A percentile compares a stretch with the other conserved stretches of the same genome.
Evolutionary conservation across 2,329 filamentous ascomycete species (phyloP).

Genomic region (Pezicula rhizophila): DNA sequence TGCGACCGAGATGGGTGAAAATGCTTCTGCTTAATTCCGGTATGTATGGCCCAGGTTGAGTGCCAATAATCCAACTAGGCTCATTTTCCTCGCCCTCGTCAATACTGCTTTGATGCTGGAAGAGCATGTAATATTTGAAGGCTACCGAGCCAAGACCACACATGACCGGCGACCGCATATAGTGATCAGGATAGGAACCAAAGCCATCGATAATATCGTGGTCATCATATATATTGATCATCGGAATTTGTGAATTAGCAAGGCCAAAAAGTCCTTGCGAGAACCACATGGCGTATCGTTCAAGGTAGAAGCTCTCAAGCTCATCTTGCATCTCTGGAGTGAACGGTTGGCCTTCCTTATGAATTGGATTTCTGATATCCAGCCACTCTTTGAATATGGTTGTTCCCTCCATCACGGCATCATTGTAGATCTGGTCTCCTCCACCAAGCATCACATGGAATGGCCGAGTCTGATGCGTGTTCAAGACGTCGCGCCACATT

Average conservation of each 20-base stretch:
- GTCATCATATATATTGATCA: conserved; percentile 98
- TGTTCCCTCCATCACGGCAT: conserved; percentile 71
- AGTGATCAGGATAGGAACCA: conserved; percentile 85
- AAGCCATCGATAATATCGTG: conserved; percentile 90
- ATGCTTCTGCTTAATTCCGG: conserved; percentile 77
- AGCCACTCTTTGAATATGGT: conserved; percentile 79
- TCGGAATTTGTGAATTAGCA: conserved; percentile 89
- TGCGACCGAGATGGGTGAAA: conserved; percentile 76
- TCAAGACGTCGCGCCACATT: conserved; percentile 92
- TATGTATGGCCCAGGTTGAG: conserved; percentile 81
- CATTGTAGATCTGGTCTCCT: conserved; percentile 96
- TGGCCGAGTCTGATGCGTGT: conserved; percentile 81
- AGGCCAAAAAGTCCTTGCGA: conserved; percentile 92
- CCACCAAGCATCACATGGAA: conserved; percentile 99
- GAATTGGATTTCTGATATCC: conserved; percentile 67
- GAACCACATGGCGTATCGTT: conserved; percentile 91
- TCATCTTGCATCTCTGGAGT: conserved; percentile 79
- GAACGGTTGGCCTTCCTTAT: conserved; percentile 76
- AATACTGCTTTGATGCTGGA: conserved; percentile 87
- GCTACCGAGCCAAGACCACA: conserved; percentile 83
- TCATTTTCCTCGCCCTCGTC: conserved; percentile 78
- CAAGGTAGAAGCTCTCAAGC: conserved; percentile 80
- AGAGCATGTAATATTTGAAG: conserved; percentile 98
- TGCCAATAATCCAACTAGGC: conserved; percentile 84
- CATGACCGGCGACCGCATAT: conserved; percentile 88